phyloP scores from a whole-genome alignment of 225 moss, liverwort and hornwort species.

The Rhytidiadelphus loreus region DNA sequence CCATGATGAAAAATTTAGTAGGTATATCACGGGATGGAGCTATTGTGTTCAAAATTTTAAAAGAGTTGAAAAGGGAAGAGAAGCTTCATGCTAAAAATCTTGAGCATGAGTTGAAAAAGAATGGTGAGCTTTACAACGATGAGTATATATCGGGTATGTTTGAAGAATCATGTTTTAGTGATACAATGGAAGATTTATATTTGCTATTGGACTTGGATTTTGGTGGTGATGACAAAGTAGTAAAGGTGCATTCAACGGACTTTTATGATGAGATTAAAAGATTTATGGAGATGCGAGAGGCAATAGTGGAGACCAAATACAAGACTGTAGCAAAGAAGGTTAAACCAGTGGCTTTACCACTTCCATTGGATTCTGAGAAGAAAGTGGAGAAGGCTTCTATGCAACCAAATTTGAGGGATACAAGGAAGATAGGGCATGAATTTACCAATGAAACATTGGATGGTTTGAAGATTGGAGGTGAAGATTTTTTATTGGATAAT shows the following conservation, averaged over 20 bases:
- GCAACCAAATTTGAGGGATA: not conserved
- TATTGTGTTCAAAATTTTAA: too few relatives aligned
- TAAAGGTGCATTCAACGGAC: not conserved
- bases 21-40: too few relatives aligned
- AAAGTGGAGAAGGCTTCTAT: not conserved
- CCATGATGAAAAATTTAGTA: too few relatives aligned
- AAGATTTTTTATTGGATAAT: not conserved
- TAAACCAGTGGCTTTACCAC: not conserved
- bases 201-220: not conserved
- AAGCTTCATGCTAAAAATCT: too few relatives aligned
- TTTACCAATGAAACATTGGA: not conserved
- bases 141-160: not conserved
- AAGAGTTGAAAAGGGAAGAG: too few relatives aligned
- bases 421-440: not conserved
- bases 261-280: not conserved
- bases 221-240: not conserved
- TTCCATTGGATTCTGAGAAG: not conserved
- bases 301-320: not conserved
- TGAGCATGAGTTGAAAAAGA: too few relatives aligned
- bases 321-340: not conserved
- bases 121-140: not conserved
- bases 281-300: not conserved
- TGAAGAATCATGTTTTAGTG: not conserved
- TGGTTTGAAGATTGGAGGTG: not conserved
- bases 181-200: not conserved